These are phyloP conservation scores for Anisodus tanguticus DNA, from an alignment of 257 asterid genomes.

Conservation along the genomic window DNA sequence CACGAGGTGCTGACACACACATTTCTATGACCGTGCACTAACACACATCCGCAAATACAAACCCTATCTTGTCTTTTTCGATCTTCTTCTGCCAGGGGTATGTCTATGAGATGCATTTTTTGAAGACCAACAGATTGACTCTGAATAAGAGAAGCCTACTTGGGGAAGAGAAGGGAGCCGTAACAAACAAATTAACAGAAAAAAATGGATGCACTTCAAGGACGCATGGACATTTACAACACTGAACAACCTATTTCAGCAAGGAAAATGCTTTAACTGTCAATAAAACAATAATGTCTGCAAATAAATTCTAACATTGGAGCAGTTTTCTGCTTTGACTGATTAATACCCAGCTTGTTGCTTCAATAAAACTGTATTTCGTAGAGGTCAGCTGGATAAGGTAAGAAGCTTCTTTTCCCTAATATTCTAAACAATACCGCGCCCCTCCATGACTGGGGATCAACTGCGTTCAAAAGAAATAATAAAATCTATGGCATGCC, in stretches of 20 bases:
- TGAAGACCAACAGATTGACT: neutral
- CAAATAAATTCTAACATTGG: neutral
- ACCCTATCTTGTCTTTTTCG: neutral
- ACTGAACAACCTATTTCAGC: neutral
- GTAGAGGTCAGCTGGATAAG: neutral
- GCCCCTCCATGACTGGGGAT: neutral
- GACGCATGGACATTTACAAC: neutral
- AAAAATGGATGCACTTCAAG: neutral
- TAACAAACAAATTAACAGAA: neutral
- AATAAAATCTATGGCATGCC: neutral
- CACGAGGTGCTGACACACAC: conserved; percentile 11
- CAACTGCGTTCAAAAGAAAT: neutral
- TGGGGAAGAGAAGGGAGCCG: neutral
- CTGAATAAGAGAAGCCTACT: neutral
- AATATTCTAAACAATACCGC: neutral
- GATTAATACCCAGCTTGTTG: neutral
- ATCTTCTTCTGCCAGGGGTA: neutral
- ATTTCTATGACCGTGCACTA: neutral
- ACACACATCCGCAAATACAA: neutral
- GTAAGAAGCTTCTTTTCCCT: neutral
- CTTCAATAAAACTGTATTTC: neutral
- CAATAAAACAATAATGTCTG: neutral
- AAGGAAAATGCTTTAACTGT: neutral
- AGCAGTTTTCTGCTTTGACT: neutral
- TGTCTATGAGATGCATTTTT: neutral